Evolutionary conservation across 805 yeast species (phyloP), one percentile per base, ranked within the genome.

Genomic region (Wickerhamomyces rabaulensis): DNA sequence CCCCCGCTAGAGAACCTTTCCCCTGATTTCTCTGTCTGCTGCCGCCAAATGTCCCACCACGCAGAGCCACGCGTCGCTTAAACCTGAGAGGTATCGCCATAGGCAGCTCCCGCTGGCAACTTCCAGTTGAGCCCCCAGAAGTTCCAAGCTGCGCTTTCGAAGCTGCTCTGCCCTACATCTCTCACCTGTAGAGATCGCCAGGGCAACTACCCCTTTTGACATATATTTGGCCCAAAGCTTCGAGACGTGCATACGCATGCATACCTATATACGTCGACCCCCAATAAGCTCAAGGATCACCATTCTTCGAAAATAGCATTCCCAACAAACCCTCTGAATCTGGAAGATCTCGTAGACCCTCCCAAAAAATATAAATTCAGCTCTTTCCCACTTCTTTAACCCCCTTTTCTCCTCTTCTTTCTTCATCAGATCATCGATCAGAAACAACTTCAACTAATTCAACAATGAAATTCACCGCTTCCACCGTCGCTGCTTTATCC

Each of bases 401-500:
- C 20, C 19, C 22, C 25, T 25, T n/a, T 12, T 41, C 37, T 38
- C 43, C 62, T 65, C 26, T 65, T 68, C 44, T 27, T 31, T 31
- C 29, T 17, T 36, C 23, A 36, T 36, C 39, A 42, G 27, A 13
- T 27, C 27, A 25, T 25, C 12, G 27, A 25, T 27, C n/a, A 42
- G 41, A 40, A 37, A 29, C 31, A 42, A 23, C 45, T 26, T 40
- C 17, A 25, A 17, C 19, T n/a, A 3, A 25, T n/a, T 20, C 26
- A 19, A 68, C 4, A 65, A 46, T 20, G 68, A 65, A 48, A 39
- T 49, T 49, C 54, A 58, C 67, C 48, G 57, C 60, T 50, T 64
- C 65, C 4, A 66, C 73, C 39, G 49, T 54, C 46, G 66, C 71
- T 39, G 65, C 58, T 13, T 56, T 42, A 35, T 48, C 41, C 59